Base-by-base conservation (phyloP, 495 filamentous ascomycete species). In the Tuber borchii region DNA sequence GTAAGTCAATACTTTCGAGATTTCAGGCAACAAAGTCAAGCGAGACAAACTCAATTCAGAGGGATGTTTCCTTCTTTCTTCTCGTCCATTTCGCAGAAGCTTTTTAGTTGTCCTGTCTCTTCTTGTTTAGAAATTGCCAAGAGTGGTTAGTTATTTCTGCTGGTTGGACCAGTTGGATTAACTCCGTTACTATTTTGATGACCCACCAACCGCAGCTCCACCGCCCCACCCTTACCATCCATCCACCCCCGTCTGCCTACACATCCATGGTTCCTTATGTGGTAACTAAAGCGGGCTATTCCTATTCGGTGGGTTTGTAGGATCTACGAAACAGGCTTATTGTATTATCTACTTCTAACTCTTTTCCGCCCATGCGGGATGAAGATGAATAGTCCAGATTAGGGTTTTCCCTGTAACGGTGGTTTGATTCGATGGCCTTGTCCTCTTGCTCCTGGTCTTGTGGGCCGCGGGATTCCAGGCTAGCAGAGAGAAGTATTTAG, bases 141-240 rank as follows among this genome's bases (percentile, higher is more conserved):
- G 56, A 65, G 56, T 31, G 56, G 26, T 65, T 17, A 16, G 26
- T 17, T 65, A 34, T 65, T 65, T 26, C 26, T 65, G 10, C 56
- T 65, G 10, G 56, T 16, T 16, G 1, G 56, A 65, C 56, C 31
- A 34, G 26, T 34, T 61, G n/a, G 12, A n/a, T 65, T 65, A 34
- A 65, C 56, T 34, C 56, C 56, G 56, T 65, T 65, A 65, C 56
- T 65, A 65, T 65, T 65, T 65, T 65, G 26, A 34, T 65, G 17
- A 16, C 56, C 56, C 56, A 31, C 56, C 26, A 65, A 65, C 56
- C 56, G 4, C 26, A 9, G 26, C 26, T 34, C 16, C n/a, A 34
- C 56, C 56, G 31, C 56, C 56, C 56, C 56, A 65, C 56, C 56
- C 56, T 31, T 14, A 26, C n/a, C n/a, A 31, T 12, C 56, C 56